Evolutionary conservation across 179 eudicot species (phyloP).

Genomic region (Beta corolliflora): DNA sequence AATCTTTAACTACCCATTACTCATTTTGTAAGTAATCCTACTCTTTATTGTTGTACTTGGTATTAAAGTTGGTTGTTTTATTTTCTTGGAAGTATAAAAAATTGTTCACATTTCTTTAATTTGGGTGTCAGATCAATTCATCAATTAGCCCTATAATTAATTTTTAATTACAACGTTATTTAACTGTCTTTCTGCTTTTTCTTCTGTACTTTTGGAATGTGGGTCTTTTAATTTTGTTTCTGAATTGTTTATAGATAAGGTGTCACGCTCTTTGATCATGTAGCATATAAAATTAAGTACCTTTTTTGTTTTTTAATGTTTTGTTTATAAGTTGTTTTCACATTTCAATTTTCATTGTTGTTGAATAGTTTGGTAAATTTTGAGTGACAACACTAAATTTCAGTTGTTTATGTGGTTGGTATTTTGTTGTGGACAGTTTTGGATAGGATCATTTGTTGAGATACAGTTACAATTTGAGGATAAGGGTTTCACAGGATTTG

Average conservation of each 20-base stretch:
- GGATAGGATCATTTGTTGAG: slow-evolving; percentile 10
- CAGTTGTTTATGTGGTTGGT: slow-evolving; percentile 9
- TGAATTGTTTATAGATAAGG: slow-evolving; percentile 23
- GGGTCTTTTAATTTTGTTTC: slow-evolving; percentile 27
- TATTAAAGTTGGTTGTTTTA: background rate
- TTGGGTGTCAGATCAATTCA: slow-evolving; percentile 32
- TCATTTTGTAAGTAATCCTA: background rate
- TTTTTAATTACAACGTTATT: slow-evolving; percentile 16
- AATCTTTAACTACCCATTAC: too few species aligned
- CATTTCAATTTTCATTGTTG: slow-evolving; percentile 8
- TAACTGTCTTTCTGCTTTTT: slow-evolving; percentile 33
- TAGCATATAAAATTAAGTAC: slow-evolving; percentile 17
- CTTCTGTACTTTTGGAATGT: slow-evolving; percentile 35
- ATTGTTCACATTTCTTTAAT: slow-evolving; percentile 4
- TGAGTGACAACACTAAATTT: background rate
- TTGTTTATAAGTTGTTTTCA: slow-evolving; percentile 6
- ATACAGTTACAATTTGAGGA: slow-evolving; percentile 2
- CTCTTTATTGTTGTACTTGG: background rate
- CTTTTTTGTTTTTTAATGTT: background rate
- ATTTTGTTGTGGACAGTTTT: slow-evolving; percentile 19
- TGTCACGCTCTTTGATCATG: slow-evolving; percentile 16
- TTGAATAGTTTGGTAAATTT: slow-evolving; percentile 14
- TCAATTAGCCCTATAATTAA: slow-evolving; percentile 12
- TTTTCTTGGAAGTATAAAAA: background rate
- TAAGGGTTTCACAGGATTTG: slow-evolving; percentile 11